A percentile compares a stretch with the other conserved stretches of the same genome.
phyloP scores from a whole-genome alignment of 495 filamentous ascomycete species.

The Hypoxylon crocopeplum region DNA sequence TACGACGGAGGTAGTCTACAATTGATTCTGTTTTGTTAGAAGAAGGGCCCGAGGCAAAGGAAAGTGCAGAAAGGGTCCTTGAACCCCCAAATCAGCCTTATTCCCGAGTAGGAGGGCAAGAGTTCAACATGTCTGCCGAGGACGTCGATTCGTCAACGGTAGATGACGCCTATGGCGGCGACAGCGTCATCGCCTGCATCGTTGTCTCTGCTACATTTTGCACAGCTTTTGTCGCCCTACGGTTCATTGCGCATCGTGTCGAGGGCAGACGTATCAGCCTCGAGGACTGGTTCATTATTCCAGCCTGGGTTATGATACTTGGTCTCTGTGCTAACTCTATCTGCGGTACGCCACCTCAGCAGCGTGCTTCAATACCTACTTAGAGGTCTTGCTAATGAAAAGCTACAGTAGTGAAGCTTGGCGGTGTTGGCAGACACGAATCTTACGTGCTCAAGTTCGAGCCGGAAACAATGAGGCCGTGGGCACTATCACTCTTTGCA shows the following conservation, averaged over 20 bases:
- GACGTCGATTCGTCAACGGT: too few relatives aligned
- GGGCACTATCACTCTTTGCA: constrained; percentile 7
- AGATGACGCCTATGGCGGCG: constrained; percentile 3
- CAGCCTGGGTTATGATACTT: constrained; percentile 8
- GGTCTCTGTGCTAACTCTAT: constrained; percentile 12
- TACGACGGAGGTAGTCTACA: too few relatives aligned
- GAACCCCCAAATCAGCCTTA: too few relatives aligned
- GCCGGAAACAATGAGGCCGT: not conserved
- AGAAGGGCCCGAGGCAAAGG: too few relatives aligned
- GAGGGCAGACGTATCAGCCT: constrained; percentile 3
- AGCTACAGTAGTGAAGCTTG: constrained; percentile 4
- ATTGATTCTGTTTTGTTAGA: too few relatives aligned
- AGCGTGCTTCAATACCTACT: too few relatives aligned
- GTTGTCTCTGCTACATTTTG: constrained; percentile 6
- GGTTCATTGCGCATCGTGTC: constrained; percentile 4
- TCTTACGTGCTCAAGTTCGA: constrained; percentile 1
- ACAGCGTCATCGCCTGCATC: constrained; percentile 6
- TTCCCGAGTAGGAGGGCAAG: too few relatives aligned
- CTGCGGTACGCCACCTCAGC: constrained; percentile 14
- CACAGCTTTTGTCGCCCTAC: constrained; percentile 11
- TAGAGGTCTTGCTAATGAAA: too few relatives aligned
- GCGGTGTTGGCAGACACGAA: constrained; percentile 15
- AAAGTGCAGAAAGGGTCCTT: too few relatives aligned
- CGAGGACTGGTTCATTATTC: constrained; percentile 16
- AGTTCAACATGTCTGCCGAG: too few relatives aligned